phyloP scores from a whole-genome alignment of 2,329 filamentous ascomycete genomes.

The Emericellopsis atlantica region DNA sequence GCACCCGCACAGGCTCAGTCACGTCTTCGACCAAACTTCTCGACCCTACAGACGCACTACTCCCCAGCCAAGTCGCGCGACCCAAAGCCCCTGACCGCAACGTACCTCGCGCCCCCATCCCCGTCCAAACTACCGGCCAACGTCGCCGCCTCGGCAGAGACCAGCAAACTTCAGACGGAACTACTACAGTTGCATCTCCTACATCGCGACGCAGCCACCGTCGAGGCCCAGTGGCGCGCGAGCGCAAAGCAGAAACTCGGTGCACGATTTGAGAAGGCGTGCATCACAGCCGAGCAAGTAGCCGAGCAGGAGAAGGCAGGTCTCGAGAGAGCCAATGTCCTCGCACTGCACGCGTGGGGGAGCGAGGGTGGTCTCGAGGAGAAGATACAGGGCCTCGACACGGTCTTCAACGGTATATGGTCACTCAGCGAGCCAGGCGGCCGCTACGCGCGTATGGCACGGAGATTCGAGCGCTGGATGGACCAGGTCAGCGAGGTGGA shows the following conservation, averaged over 20 bases:
- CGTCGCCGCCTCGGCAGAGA: slow-evolving; percentile 45
- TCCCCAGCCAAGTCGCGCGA: slow-evolving; percentile 48
- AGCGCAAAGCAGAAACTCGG: slow-evolving; percentile 39
- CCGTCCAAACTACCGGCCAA: slow-evolving; percentile 50
- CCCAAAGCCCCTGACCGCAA: slow-evolving; percentile 48
- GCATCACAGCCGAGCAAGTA: slow-evolving; percentile 18
- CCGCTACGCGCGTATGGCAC: slow-evolving; percentile 39
- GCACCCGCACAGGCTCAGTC: slow-evolving; percentile 10
- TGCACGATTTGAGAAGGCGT: slow-evolving; percentile 27
- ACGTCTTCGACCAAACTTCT: slow-evolving; percentile 42
- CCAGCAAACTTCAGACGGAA: slow-evolving; percentile 46
- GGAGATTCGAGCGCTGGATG: slow-evolving; percentile 49
- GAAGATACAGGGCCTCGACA: slow-evolving; percentile 44
- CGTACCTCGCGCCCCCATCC: slow-evolving; percentile 44
- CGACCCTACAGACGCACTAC: slow-evolving; percentile 54
- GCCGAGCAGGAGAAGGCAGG: slow-evolving; percentile 24
- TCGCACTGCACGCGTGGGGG: slow-evolving; percentile 40
- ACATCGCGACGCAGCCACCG: slow-evolving; percentile 37
- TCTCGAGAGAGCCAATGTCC: slow-evolving; percentile 35
- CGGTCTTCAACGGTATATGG: slow-evolving; percentile 44
- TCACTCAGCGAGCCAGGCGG: slow-evolving; percentile 40
- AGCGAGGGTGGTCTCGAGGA: slow-evolving; percentile 32
- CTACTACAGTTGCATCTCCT: slow-evolving; percentile 53
- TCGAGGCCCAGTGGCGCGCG: slow-evolving; percentile 36
- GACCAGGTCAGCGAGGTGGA: slow-evolving; percentile 32